Evolutionary conservation across 2,329 filamentous ascomycete genomes (phyloP).

Genomic region (Talaromyces sp.): DNA sequence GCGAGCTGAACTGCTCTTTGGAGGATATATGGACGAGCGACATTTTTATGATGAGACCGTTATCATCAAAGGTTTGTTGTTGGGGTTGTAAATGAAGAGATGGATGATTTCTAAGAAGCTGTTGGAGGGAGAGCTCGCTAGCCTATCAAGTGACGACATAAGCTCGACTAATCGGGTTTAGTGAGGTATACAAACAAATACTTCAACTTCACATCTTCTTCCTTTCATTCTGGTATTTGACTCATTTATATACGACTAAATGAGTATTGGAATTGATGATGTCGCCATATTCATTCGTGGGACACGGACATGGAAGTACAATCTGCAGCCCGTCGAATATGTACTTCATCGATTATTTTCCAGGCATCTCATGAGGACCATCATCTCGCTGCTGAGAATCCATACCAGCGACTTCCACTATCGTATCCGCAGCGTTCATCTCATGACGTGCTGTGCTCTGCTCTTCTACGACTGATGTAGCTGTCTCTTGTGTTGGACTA

Average conservation of each 20-base stretch:
- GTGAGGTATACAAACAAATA: neutral
- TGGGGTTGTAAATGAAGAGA: neutral
- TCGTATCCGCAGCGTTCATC: neutral
- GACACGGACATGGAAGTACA: neutral
- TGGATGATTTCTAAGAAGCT: constrained; percentile 7
- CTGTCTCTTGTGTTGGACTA: neutral
- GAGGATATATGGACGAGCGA: constrained; percentile 59
- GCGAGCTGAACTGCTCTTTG: constrained; percentile 60
- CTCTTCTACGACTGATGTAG: neutral
- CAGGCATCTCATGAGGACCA: neutral
- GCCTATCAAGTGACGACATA: constrained; percentile 11
- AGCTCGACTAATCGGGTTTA: constrained; percentile 3
- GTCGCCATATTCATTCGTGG: neutral
- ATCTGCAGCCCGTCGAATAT: neutral
- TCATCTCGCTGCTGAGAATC: neutral
- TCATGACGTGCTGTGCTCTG: neutral
- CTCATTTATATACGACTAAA: neutral
- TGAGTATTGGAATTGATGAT: too few species aligned
- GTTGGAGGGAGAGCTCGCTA: neutral
- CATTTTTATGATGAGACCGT: constrained; percentile 22
- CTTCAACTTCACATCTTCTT: neutral
- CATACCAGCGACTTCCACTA: neutral
- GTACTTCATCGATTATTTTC: neutral
- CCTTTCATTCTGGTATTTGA: neutral
- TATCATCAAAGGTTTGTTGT: neutral